phyloP scores from a whole-genome alignment of 768 basidiomycete species.

The Rubroboletus satanas region DNA sequence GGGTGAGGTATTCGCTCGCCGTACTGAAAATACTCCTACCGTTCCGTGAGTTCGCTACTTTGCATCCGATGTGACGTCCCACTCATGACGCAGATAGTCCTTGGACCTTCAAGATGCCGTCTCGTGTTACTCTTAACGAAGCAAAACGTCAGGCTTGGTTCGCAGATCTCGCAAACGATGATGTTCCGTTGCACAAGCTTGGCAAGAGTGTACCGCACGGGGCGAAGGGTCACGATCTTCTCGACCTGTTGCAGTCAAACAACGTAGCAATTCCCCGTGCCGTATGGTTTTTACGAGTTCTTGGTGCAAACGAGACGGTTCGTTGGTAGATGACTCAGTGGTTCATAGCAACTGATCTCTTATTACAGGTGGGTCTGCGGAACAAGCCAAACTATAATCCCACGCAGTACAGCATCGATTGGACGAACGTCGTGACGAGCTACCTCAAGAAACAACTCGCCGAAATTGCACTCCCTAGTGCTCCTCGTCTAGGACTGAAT shows the following conservation, averaged over 20 bases:
- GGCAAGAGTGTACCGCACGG: constrained; percentile 86
- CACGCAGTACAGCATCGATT: constrained; percentile 78
- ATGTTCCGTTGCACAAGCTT: constrained; percentile 75
- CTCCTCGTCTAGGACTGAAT: constrained; percentile 69
- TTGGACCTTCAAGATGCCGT: constrained; percentile 74
- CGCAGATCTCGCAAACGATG: constrained; percentile 73
- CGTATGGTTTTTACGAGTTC: constrained; percentile 83
- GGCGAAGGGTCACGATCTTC: constrained; percentile 77
- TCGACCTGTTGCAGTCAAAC: constrained; percentile 74
- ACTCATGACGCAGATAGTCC: constrained; percentile 29
- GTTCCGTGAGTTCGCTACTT: constrained; percentile 54
- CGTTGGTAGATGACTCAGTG: background rate
- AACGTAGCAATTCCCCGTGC: constrained; percentile 78
- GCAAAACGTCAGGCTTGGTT: constrained; percentile 80
- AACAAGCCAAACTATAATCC: constrained; percentile 81
- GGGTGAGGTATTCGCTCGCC: constrained; percentile 68
- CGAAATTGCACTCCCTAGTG: constrained; percentile 76
- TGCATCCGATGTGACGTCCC: background rate
- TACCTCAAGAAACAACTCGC: constrained; percentile 80
- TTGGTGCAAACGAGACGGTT: constrained; percentile 86
- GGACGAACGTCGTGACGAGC: constrained; percentile 76
- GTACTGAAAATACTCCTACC: constrained; percentile 50
- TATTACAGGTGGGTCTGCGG: constrained; percentile 59
- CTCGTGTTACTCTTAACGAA: constrained; percentile 79
- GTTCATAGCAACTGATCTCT: background rate